Base-by-base conservation (phyloP, 192 early-diverging fungal genomes). In the Backusella psychrophila region DNA sequence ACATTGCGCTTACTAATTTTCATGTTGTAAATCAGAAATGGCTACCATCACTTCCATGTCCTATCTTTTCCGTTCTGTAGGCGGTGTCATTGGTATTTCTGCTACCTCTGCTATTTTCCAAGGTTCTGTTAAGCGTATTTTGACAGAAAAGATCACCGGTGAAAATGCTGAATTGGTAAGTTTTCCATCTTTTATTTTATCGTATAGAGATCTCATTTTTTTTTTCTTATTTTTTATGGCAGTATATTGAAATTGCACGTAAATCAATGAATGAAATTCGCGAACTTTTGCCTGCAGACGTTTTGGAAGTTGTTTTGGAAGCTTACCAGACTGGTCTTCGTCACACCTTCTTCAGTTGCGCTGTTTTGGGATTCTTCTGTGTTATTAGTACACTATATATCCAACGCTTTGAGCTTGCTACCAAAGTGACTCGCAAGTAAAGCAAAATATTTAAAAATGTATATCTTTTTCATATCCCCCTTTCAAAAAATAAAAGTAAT, bases 1-100 rank as follows among this genome's bases (percentile, higher is more conserved):
- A 21, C 77, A 42, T 53, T 65, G 83, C 52, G 76, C 86, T 68
- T 88, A 84, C 36, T 75, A 82, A 29, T 78, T 90, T 53, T 39
- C 86, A 15, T n/a, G 90, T 46, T 82, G 77, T 77, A 86, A 88
- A 52, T 56, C 72, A 81, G 87, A 89, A 71, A 85, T 87, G 77
- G 88, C 88, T 56, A 83, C 83, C 2, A 83, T 85, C 39, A 88
- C 86, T 17, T 80, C 85, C 29, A 78, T 86, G 33, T 85, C 85
- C 31, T 84, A 85, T 74, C 82, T 91, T 46, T 76, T 87, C 52
- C 82, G 85, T 72, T 79, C 74, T n/a, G 76, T 84, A 39, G 89
- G 90, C 15, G 85, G 86, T 70, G 88, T 89, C n/a, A 73, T 91
- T 49, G 88, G 88, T 71, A 79, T 91, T 9, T 85, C 87, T 9